Conservation (phyloP, 1,284 basidiomycete species). For the Trichosporon sp. region DNA sequence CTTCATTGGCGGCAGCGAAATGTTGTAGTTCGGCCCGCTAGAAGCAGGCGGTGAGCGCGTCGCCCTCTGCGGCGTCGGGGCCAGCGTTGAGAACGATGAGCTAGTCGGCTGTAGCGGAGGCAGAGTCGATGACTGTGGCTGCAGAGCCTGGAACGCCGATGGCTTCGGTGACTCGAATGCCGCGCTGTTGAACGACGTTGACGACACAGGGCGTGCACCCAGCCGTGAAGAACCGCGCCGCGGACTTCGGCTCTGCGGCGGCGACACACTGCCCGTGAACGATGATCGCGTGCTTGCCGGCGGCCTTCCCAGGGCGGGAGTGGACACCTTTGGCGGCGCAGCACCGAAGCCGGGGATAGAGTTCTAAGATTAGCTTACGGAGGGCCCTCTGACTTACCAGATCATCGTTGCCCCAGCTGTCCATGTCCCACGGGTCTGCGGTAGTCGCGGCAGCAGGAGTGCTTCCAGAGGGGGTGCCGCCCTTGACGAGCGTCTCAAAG, state of each 20-base stretch:
- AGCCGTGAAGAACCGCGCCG: background rate
- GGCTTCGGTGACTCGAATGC: constrained; percentile 23
- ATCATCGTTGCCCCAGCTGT: constrained; percentile 34
- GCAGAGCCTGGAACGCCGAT: constrained; percentile 7
- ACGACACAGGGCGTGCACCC: constrained; percentile 24
- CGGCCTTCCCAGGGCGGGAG: background rate
- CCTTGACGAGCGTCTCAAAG: constrained; percentile 47
- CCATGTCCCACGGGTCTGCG: constrained; percentile 40
- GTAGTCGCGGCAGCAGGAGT: background rate
- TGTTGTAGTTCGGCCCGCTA: constrained; percentile 42
- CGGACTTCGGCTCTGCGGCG: background rate
- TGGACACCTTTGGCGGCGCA: background rate
- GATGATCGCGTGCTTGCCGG: background rate
- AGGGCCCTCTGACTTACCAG: constrained; percentile 17
- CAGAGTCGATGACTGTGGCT: constrained; percentile 5
- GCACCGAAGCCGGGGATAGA: constrained; percentile 13
- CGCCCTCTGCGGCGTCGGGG: background rate
- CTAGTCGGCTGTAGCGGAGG: constrained; percentile 17
- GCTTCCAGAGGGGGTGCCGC: constrained; percentile 4
- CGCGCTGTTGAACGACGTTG: constrained; percentile 37
- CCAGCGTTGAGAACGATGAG: background rate
- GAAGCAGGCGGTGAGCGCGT: background rate
- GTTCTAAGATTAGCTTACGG: constrained; percentile 4
- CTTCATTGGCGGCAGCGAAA: constrained; percentile 35
- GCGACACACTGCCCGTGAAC: background rate